phyloP scores from a whole-genome alignment of 2,329 filamentous ascomycete genomes.

The Cladophialophora yegresii region DNA sequence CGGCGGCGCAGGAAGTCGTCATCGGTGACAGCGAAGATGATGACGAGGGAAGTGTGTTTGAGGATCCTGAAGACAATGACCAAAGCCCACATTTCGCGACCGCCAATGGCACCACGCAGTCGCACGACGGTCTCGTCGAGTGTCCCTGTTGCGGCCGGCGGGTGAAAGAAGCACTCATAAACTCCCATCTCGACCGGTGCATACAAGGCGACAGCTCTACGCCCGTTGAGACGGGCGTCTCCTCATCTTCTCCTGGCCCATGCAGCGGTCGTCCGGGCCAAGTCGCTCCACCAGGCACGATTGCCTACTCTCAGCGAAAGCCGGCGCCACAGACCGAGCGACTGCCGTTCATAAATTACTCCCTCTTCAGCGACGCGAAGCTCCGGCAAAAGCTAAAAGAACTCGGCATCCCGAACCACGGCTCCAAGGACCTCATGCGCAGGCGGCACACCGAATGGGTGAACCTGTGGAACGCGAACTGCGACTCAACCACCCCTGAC shows the following conservation, averaged over 20 bases:
- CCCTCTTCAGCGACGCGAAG: conserved; percentile 74
- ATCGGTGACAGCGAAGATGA: conserved; percentile 48
- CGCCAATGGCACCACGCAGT: conserved; percentile 16
- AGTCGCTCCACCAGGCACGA: conserved; percentile 23
- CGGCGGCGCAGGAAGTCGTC: conserved; percentile 36
- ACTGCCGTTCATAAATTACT: conserved; percentile 81
- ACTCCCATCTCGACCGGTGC: conserved; percentile 75
- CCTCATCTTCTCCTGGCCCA: conserved; percentile 22
- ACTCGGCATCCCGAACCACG: conserved; percentile 72
- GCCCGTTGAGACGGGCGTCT: conserved; percentile 15
- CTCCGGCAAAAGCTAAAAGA: conserved; percentile 81
- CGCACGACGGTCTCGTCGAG: conserved; percentile 73
- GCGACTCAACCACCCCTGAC: conserved; percentile 75
- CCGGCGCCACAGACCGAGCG: conserved; percentile 52
- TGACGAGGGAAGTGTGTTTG: conserved; percentile 41
- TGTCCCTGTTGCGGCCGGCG: conserved; percentile 79
- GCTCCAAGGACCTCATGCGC: conserved; percentile 69
- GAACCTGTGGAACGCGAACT: conserved; percentile 96
- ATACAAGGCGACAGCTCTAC: conserved; percentile 41
- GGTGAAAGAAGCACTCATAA: conserved; percentile 79
- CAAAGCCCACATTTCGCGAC: conserved; percentile 28
- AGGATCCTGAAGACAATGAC: conserved; percentile 20
- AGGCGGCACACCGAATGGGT: conserved; percentile 88
- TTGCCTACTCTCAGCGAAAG: conserved; percentile 32
- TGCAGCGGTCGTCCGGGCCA: conserved; percentile 13